Percentiles rank a stretch among this genome's conserved stretches.
Conservation (phyloP, 345 rosid genomes). For the Hibiscus mutabilis region DNA sequence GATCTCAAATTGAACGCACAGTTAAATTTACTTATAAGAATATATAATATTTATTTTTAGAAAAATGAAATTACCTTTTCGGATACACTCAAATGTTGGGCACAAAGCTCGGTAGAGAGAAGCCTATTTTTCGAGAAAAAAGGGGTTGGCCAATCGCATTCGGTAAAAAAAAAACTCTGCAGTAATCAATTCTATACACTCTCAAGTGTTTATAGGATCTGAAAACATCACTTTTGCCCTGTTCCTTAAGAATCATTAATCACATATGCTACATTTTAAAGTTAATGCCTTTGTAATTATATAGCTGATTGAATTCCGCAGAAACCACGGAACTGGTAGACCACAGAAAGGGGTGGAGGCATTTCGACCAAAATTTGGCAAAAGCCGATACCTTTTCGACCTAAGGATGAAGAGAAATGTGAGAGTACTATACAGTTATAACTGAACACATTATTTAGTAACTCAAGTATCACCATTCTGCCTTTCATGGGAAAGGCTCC, state of each 20-base stretch:
- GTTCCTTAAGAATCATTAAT: not conserved
- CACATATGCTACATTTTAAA: not conserved
- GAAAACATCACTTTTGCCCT: not conserved
- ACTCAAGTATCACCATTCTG: constrained; percentile 8
- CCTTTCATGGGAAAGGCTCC: constrained; percentile 15
- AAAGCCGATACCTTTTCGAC: not conserved
- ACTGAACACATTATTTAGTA: constrained; percentile 8
- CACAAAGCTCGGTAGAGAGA: too few species aligned
- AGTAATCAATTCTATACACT: too few species aligned
- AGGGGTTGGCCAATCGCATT: too few species aligned
- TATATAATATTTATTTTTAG: too few species aligned
- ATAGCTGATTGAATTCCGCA: not conserved
- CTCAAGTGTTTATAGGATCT: too few species aligned
- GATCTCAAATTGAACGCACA: too few species aligned
- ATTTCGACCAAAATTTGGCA: not conserved
- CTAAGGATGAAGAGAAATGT: not conserved
- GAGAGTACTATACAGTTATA: not conserved
- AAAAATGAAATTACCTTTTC: too few species aligned
- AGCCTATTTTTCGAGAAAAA: too few species aligned
- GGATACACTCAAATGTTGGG: too few species aligned
- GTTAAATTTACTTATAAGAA: too few species aligned
- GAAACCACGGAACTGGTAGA: not conserved
- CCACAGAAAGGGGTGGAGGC: not conserved
- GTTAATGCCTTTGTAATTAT: not conserved
- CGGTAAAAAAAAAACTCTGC: too few species aligned